Evolutionary conservation across 2,329 filamentous ascomycete species (phyloP).

Genomic region (Cercospora sp.): DNA sequence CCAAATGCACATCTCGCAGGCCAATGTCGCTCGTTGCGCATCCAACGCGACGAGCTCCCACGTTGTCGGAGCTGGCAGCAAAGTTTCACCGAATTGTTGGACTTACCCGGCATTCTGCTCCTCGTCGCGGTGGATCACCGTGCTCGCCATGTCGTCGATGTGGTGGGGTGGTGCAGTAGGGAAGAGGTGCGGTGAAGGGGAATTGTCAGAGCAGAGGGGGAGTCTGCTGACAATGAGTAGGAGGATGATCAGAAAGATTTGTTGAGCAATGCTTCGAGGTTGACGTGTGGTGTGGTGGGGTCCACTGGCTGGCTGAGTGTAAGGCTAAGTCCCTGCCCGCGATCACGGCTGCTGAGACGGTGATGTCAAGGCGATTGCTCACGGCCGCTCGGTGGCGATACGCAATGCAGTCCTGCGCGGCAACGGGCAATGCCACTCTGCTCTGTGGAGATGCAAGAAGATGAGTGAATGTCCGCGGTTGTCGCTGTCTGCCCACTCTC

Average conservation of each 20-base stretch:
- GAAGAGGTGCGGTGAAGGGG: not conserved
- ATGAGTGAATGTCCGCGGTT: not conserved
- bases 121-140: constrained; percentile 50
- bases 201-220: constrained; percentile 5
- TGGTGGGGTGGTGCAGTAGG: constrained; percentile 1
- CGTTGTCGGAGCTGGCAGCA: constrained; percentile 1
- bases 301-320: not conserved
- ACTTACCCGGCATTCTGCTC: constrained; percentile 51
- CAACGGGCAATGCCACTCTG: not conserved
- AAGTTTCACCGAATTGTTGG: constrained; percentile 18
- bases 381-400: not conserved
- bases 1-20: not conserved
- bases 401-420: not conserved
- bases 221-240: constrained; percentile 7
- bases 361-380: constrained; percentile 4
- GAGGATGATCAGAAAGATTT: constrained; percentile 11
- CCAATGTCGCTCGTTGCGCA: not conserved
- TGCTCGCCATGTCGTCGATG: constrained; percentile 47
- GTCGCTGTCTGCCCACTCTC: not conserved
- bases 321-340: constrained; percentile 1
- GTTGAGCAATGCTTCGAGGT: constrained; percentile 13
- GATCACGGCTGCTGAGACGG: constrained; percentile 9
- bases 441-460: not conserved
- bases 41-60: not conserved
- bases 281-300: constrained; percentile 7